Percentiles rank a stretch among this genome's conserved stretches.
phyloP scores from a whole-genome alignment of 805 yeast species.

The Monosporozyma aerobia region DNA sequence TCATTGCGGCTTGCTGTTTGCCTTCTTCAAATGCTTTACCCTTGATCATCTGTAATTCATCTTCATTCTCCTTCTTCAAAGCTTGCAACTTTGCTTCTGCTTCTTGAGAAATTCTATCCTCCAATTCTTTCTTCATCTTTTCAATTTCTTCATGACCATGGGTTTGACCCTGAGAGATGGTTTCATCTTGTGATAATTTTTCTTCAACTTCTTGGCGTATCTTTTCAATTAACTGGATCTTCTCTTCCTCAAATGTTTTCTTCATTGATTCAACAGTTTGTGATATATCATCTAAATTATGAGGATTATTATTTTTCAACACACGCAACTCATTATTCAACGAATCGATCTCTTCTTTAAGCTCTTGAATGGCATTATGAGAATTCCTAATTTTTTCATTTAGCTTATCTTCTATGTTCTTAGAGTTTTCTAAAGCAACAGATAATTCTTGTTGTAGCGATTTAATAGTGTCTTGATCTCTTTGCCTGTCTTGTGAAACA shows the following conservation, averaged over 20 bases:
- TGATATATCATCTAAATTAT: constrained; percentile 11
- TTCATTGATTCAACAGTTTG: constrained; percentile 23
- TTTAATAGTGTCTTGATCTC: not conserved
- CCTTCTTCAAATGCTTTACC: constrained; percentile 19
- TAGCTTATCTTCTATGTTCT: constrained; percentile 11
- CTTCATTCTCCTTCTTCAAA: not conserved
- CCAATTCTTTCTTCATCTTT: not conserved
- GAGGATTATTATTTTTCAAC: constrained; percentile 17
- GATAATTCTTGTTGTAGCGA: constrained; percentile 12
- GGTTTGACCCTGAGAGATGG: not conserved
- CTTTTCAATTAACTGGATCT: constrained; percentile 3
- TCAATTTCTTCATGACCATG: not conserved
- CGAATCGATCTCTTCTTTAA: constrained; percentile 8
- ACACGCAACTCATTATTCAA: constrained; percentile 17
- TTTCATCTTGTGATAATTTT: constrained; percentile 7
- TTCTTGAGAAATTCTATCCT: constrained; percentile 6
- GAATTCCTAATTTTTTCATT: constrained; percentile 7
- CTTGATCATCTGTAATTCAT: not conserved
- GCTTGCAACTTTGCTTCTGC: constrained; percentile 7
- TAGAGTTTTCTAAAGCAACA: constrained; percentile 13
- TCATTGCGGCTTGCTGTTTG: constrained; percentile 14
- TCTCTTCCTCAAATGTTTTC: constrained; percentile 23
- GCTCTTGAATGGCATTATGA: constrained; percentile 4
- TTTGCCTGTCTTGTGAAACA: not conserved
- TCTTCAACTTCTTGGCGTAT: constrained; percentile 8